A percentile compares a stretch with the other conserved stretches of the same genome.
phyloP scores from a whole-genome alignment of 1,284 basidiomycete genomes.

The Heliocybe sulcata region DNA sequence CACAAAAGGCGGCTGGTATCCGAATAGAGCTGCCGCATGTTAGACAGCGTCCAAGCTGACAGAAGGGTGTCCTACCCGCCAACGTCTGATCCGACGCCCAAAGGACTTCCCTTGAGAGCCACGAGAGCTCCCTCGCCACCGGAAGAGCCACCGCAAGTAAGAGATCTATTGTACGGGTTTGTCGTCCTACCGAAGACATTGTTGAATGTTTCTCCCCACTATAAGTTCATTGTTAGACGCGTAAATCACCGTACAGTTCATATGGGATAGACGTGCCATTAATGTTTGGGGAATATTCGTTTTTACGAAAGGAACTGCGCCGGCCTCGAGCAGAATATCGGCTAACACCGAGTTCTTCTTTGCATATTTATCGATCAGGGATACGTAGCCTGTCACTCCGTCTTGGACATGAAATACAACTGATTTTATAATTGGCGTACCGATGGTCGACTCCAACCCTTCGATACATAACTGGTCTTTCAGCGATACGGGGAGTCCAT shows the following conservation, averaged over 20 bases:
- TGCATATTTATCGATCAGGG: slow-evolving; percentile 27
- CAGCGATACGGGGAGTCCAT: slow-evolving; percentile 45
- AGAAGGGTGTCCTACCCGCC: slow-evolving; percentile 38
- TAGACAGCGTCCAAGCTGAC: background rate
- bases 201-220: slow-evolving; percentile 35
- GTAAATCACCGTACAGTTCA: slow-evolving; percentile 11
- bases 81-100: slow-evolving; percentile 70
- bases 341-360: slow-evolving; percentile 31
- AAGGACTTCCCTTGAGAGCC: slow-evolving; percentile 52
- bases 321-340: slow-evolving; percentile 30
- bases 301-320: slow-evolving; percentile 40
- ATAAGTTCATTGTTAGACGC: slow-evolving; percentile 8
- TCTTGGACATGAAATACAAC: background rate
- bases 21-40: slow-evolving; percentile 30
- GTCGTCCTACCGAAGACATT: slow-evolving; percentile 39
- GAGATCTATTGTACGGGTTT: slow-evolving; percentile 43
- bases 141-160: slow-evolving; percentile 46
- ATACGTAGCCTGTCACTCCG: slow-evolving; percentile 18
- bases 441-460: slow-evolving; percentile 52
- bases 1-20: slow-evolving; percentile 45
- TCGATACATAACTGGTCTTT: slow-evolving; percentile 57
- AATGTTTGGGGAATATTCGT: slow-evolving; percentile 43
- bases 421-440: slow-evolving; percentile 23
- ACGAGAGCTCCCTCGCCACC: slow-evolving; percentile 54
- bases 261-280: slow-evolving; percentile 19